Percentiles rank a stretch among this genome's conserved stretches.
phyloP scores from a whole-genome alignment of 192 early-diverging fungal species.

The Rhizoclosmatium sp. region DNA sequence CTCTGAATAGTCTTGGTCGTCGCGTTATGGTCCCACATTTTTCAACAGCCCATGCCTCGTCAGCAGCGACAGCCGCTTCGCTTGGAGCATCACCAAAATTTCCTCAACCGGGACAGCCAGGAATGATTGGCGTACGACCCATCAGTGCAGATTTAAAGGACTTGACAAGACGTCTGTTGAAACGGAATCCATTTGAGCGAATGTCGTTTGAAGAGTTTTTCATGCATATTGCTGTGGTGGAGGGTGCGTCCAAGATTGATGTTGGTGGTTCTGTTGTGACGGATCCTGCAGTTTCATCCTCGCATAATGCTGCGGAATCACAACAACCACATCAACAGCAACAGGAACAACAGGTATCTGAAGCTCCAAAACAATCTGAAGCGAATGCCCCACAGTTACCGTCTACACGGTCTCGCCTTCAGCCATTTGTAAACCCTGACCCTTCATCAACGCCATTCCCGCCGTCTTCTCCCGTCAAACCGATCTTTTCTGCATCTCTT shows the following conservation, averaged over 20 bases:
- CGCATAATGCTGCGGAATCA: no score
- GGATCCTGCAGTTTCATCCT: no score
- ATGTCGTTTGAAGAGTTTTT: slow-evolving; percentile 97
- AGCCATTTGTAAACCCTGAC: no score
- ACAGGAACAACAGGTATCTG: background rate
- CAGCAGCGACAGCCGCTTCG: slow-evolving; percentile 21
- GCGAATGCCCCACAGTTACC: background rate
- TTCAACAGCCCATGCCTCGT: background rate
- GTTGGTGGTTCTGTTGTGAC: background rate
- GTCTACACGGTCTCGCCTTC: no score
- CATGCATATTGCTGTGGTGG: slow-evolving; percentile 68
- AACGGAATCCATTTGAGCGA: slow-evolving; percentile 85
- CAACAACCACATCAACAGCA: background rate
- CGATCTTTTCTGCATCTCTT: slow-evolving; percentile 6
- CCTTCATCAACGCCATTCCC: background rate
- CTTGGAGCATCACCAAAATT: slow-evolving; percentile 45
- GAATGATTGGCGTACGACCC: slow-evolving; percentile 35
- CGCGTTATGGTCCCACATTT: background rate
- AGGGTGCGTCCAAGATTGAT: background rate
- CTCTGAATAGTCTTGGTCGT: background rate
- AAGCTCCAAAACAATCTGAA: background rate
- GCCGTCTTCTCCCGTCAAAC: background rate
- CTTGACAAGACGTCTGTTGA: slow-evolving; percentile 83
- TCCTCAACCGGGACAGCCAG: background rate
- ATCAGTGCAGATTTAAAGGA: slow-evolving; percentile 81